Conservation (phyloP, 495 filamentous ascomycete species). For the Immersiella caudata region DNA sequence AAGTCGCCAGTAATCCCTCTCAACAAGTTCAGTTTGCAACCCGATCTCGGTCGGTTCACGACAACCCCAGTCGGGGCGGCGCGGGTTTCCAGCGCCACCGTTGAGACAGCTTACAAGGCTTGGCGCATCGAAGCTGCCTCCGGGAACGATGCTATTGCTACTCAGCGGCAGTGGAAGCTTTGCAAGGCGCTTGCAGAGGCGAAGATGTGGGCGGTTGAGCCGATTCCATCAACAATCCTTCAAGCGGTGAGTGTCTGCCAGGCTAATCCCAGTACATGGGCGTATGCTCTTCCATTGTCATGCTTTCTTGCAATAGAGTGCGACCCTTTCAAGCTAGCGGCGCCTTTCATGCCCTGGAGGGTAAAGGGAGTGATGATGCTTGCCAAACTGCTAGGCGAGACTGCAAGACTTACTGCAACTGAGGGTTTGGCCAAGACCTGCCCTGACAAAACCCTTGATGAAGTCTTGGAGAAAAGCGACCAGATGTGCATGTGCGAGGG, state of each 20-base stretch:
- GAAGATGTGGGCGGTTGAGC: slow-evolving; percentile 46
- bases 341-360: slow-evolving; percentile 43
- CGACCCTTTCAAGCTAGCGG: slow-evolving; percentile 41
- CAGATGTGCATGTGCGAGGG: slow-evolving; percentile 48
- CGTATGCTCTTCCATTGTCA: slow-evolving; percentile 39
- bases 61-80: slow-evolving; percentile 33
- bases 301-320: slow-evolving; percentile 43
- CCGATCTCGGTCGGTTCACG: slow-evolving; percentile 28
- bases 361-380: slow-evolving; percentile 44
- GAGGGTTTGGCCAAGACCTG: slow-evolving; percentile 25
- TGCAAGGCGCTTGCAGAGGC: slow-evolving; percentile 42
- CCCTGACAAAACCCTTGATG: slow-evolving; percentile 31
- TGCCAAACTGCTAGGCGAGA: slow-evolving; percentile 43
- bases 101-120: slow-evolving; percentile 32
- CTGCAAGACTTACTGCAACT: slow-evolving; percentile 27
- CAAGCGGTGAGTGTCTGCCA: slow-evolving; percentile 11
- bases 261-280: slow-evolving; percentile 23
- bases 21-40: slow-evolving; percentile 39
- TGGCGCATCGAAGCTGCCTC: slow-evolving; percentile 20
- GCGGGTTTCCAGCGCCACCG: slow-evolving; percentile 16
- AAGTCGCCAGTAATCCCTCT: slow-evolving; percentile 40
- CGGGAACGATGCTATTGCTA: slow-evolving; percentile 14
- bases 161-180: slow-evolving; percentile 38
- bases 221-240: slow-evolving; percentile 28
- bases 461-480: slow-evolving; percentile 36